Conservation (phyloP, 2,329 filamentous ascomycete genomes). For the Fusarium sambucinum region DNA sequence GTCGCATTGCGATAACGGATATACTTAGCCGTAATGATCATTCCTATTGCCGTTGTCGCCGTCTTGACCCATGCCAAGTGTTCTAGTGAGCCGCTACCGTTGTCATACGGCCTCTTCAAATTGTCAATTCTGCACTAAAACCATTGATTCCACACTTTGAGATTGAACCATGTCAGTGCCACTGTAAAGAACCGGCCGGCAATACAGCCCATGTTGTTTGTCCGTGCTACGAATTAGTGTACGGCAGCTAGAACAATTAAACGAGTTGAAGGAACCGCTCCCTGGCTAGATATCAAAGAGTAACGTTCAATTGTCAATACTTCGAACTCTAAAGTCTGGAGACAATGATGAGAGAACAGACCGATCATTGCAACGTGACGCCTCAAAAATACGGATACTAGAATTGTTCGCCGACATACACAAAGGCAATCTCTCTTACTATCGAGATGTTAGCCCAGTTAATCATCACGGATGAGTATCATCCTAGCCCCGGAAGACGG, state of each 20-base stretch:
- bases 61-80: neutral
- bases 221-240: neutral
- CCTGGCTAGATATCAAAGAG: neutral
- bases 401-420: too few species aligned
- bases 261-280: neutral
- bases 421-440: neutral
- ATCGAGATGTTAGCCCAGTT: neutral
- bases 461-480: neutral
- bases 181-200: neutral
- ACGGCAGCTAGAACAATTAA: neutral
- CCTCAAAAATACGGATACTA: neutral
- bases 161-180: neutral
- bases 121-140: neutral
- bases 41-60: neutral
- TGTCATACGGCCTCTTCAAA: neutral
- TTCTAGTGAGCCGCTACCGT: neutral
- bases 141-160: neutral
- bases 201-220: neutral
- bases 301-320: too few species aligned
- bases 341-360: neutral
- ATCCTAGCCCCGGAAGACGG: neutral
- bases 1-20: neutral
- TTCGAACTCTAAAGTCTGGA: neutral
- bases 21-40: neutral
- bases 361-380: neutral